phyloP scores from a whole-genome alignment of 2,329 filamentous ascomycete genomes.

The Epichloe bromicola region DNA sequence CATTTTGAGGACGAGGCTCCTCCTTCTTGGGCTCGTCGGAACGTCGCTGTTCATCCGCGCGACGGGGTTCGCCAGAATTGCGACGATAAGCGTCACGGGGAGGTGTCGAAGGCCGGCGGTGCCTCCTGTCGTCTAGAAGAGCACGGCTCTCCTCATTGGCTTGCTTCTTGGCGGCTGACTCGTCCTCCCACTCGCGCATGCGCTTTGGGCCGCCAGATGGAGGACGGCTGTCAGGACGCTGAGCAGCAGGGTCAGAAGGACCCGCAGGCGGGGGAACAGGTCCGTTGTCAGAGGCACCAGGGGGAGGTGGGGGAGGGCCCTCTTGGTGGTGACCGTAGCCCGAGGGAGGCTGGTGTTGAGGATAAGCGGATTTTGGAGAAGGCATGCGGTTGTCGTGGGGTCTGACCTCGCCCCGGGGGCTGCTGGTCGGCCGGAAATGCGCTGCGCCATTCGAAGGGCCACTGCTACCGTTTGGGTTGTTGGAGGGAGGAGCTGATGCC shows the following conservation, averaged over 20 bases:
- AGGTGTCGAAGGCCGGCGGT: slow-evolving; percentile 67
- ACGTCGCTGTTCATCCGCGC: slow-evolving; percentile 50
- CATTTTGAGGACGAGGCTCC: slow-evolving; percentile 56
- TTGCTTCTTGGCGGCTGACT: slow-evolving; percentile 66
- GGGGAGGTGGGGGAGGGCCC: slow-evolving; percentile 21
- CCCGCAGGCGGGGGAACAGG: slow-evolving; percentile 32
- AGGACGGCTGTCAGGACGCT: slow-evolving; percentile 54
- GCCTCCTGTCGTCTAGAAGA: slow-evolving; percentile 71
- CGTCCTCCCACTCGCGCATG: slow-evolving; percentile 85
- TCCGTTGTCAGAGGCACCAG: slow-evolving; percentile 47
- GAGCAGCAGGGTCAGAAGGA: slow-evolving; percentile 53
- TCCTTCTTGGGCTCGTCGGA: slow-evolving; percentile 45
- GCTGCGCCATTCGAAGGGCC: slow-evolving; percentile 43
- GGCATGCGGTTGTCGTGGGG: slow-evolving; percentile 73
- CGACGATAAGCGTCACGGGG: slow-evolving; percentile 57
- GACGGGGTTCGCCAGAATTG: slow-evolving; percentile 60
- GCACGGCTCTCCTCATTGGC: slow-evolving; percentile 80
- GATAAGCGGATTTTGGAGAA: slow-evolving; percentile 83
- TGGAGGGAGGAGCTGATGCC: slow-evolving; percentile 23
- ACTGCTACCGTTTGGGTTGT: slow-evolving; percentile 22
- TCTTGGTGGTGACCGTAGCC: slow-evolving; percentile 58
- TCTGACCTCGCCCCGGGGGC: slow-evolving; percentile 71
- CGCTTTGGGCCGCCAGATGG: slow-evolving; percentile 72
- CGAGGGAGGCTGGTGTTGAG: slow-evolving; percentile 51
- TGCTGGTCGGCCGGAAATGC: slow-evolving; percentile 58